phyloP scores from a whole-genome alignment of 768 basidiomycete species.

The Pholiota microspora region DNA sequence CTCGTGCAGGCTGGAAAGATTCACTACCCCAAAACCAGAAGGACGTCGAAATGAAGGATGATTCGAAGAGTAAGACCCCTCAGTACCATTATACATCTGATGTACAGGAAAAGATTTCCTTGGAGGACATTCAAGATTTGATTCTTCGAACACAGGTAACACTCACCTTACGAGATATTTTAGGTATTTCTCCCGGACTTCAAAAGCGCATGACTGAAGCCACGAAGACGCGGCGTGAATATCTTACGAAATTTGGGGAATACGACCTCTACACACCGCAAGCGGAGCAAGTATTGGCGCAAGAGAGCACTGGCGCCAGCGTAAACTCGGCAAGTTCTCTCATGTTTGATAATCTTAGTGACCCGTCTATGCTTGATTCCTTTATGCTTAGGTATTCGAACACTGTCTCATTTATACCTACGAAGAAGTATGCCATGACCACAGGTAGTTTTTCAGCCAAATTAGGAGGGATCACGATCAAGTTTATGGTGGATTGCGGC shows the following conservation, averaged over 20 bases:
- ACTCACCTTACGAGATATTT: neutral
- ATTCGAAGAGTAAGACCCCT: neutral
- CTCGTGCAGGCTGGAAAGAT: constrained; percentile 4
- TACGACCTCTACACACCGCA: neutral
- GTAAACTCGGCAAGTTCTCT: neutral
- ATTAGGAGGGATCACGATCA: constrained; percentile 8
- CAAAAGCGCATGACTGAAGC: constrained; percentile 9
- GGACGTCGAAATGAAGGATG: constrained; percentile 10
- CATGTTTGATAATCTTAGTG: neutral
- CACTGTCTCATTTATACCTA: neutral
- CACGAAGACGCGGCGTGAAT: constrained; percentile 10
- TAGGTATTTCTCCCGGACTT: constrained; percentile 2
- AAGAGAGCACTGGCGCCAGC: neutral
- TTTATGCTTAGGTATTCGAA: constrained; percentile 9
- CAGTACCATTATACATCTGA: constrained; percentile 11
- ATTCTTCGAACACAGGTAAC: neutral
- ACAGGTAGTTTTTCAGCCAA: constrained; percentile 11
- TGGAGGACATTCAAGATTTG: neutral
- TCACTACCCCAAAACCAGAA: neutral
- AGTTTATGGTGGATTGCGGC: constrained; percentile 21
- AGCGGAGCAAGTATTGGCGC: neutral
- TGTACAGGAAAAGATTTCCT: constrained; percentile 4
- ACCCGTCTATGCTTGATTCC: neutral
- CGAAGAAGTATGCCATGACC: constrained; percentile 13
- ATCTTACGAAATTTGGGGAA: constrained; percentile 9